Percentiles rank a stretch among this genome's conserved stretches.
These are phyloP conservation scores for Calonectria pauciramosa DNA, from an alignment of 2,329 filamentous ascomycete genomes.

Conservation along the genomic window DNA sequence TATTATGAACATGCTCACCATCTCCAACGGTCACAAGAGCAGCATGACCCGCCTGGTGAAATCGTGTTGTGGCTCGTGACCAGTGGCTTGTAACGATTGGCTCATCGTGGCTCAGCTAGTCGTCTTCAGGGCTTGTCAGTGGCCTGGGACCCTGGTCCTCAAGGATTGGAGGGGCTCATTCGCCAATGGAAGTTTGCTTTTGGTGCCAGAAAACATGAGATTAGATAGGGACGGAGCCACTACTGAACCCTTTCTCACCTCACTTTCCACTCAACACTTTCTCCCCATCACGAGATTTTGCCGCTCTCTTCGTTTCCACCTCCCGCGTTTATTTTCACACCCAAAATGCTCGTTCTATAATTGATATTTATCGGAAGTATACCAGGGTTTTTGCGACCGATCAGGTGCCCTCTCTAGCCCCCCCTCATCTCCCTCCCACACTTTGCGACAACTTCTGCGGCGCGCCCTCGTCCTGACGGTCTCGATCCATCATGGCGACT, in stretches of 20 bases:
- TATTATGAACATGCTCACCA: neutral
- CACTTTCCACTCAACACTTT: constrained; percentile 27
- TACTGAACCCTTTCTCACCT: constrained; percentile 23
- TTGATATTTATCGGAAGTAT: neutral
- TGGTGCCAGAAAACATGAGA: constrained; percentile 40
- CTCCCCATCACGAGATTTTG: constrained; percentile 22
- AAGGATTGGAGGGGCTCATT: constrained; percentile 42
- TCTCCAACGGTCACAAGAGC: neutral
- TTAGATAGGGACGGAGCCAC: constrained; percentile 41
- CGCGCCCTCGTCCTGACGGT: neutral
- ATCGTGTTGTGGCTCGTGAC: neutral
- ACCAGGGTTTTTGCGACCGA: constrained; percentile 6
- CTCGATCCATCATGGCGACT: constrained; percentile 43
- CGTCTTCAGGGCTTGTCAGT: constrained; percentile 8
- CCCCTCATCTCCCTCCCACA: neutral
- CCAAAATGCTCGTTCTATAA: constrained; percentile 25
- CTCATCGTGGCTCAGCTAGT: constrained; percentile 5
- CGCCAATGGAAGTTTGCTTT: constrained; percentile 13
- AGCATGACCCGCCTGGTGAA: neutral
- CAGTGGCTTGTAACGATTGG: neutral
- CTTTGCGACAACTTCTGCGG: constrained; percentile 15
- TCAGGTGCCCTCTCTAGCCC: constrained; percentile 4
- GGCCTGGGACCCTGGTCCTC: constrained; percentile 4
- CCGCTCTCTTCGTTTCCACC: neutral
- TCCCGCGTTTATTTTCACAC: constrained; percentile 5